Conservation (phyloP, 768 basidiomycete genomes). For the Tulasnella sp. region DNA sequence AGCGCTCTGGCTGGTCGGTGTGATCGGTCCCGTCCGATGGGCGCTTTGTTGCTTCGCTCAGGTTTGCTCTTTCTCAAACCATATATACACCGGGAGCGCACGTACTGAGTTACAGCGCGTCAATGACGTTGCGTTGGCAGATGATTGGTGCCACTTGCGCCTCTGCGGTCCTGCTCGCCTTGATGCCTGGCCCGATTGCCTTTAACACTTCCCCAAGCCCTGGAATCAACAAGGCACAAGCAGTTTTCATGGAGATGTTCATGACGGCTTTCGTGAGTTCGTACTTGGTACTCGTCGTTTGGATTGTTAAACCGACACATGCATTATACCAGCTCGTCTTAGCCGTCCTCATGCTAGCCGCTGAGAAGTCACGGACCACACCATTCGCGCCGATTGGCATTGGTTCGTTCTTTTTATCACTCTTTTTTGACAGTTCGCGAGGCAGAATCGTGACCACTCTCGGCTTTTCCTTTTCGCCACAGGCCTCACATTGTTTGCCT, state of each 20-base stretch:
- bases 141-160: conserved; percentile 49
- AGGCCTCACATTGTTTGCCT: conserved; percentile 44
- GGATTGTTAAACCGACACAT: not conserved
- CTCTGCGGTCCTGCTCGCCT: conserved; percentile 40
- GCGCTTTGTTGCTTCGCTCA: conserved; percentile 49
- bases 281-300: not conserved
- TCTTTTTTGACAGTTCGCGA: no score
- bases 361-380: conserved; percentile 54
- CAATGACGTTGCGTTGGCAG: no score
- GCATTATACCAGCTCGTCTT: conserved; percentile 23
- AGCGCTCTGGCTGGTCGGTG: conserved; percentile 46
- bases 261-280: conserved; percentile 43
- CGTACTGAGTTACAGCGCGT: no score
- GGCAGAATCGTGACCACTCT: no score
- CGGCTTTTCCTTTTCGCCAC: no score
- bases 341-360: conserved; percentile 61
- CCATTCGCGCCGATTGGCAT: conserved; percentile 60
- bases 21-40: conserved; percentile 44
- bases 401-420: conserved; percentile 30
- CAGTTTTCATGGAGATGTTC: conserved; percentile 63
- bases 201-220: conserved; percentile 38
- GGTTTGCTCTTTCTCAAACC: no score
- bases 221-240: conserved; percentile 43
- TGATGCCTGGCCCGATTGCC: conserved; percentile 42
- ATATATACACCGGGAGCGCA: no score